phyloP scores from a whole-genome alignment of 2,329 filamentous ascomycete species.

The Bimuria novae-zelandiae region DNA sequence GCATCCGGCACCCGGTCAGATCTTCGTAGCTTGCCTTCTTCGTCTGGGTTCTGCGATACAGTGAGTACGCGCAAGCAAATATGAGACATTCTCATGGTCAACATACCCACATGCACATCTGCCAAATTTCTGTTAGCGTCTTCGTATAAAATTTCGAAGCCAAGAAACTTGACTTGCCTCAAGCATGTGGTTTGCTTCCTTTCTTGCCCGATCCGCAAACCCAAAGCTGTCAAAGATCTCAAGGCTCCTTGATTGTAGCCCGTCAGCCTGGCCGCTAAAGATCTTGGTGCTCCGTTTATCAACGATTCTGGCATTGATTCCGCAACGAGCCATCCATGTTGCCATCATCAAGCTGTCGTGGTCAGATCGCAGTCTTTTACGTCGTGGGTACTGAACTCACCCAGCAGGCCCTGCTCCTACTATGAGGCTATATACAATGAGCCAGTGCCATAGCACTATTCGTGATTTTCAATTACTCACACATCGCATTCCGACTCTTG shows the following conservation, averaged over 20 bases:
- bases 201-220: slow-evolving; percentile 66
- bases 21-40: slow-evolving; percentile 60
- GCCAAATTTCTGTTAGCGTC: slow-evolving; percentile 5
- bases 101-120: slow-evolving; percentile 48
- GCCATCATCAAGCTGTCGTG: slow-evolving; percentile 44
- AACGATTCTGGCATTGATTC: slow-evolving; percentile 48
- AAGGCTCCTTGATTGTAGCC: slow-evolving; percentile 48
- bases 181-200: slow-evolving; percentile 70
- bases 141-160: background rate
- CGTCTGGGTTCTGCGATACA: slow-evolving; percentile 60
- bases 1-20: slow-evolving; percentile 67
- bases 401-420: slow-evolving; percentile 48
- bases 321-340: slow-evolving; percentile 48
- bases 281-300: slow-evolving; percentile 50
- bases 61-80: slow-evolving; percentile 15
- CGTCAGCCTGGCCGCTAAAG: slow-evolving; percentile 49
- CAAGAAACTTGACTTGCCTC: slow-evolving; percentile 54
- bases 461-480: slow-evolving; percentile 20
- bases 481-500: slow-evolving; percentile 44
- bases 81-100: background rate
- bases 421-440: slow-evolving; percentile 33
- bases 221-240: slow-evolving; percentile 66
- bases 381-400: slow-evolving; percentile 15
- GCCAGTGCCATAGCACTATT: slow-evolving; percentile 2
- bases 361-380: background rate